These are phyloP conservation scores for Rhododendron henanense DNA, from an alignment of 148 eudicot genomes.

Conservation along the genomic window DNA sequence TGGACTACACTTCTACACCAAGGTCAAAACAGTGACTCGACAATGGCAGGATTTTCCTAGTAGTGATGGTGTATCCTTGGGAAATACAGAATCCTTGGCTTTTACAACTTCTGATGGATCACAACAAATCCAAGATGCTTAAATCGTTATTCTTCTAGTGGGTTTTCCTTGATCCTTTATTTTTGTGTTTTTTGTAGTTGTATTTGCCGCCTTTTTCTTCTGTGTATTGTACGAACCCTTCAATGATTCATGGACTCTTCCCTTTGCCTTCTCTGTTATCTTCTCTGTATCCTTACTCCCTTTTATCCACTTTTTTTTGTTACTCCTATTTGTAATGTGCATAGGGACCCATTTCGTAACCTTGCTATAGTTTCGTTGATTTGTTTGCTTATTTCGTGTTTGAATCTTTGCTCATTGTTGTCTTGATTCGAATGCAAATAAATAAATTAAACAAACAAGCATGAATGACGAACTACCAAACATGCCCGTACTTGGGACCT, in stretches of 20 bases:
- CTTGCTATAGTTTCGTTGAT: not conserved
- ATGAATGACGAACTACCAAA: not conserved
- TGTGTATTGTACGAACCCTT: not conserved
- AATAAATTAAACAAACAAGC: not conserved
- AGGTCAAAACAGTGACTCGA: constrained; percentile 53
- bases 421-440: not conserved
- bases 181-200: not conserved
- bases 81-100: constrained; percentile 13
- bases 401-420: not conserved
- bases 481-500: not conserved
- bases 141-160: not conserved
- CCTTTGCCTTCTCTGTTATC: not conserved
- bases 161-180: not conserved
- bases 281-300: not conserved
- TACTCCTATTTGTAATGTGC: not conserved
- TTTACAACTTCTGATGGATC: constrained; percentile 17
- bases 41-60: constrained; percentile 50
- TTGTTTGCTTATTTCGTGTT: not conserved
- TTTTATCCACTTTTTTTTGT: not conserved
- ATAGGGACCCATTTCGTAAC: not conserved
- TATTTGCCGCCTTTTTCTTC: not conserved
- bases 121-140: constrained; percentile 7
- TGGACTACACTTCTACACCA: constrained; percentile 54
- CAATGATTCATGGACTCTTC: not conserved
- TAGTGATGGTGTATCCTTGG: constrained; percentile 24